Conservation (phyloP, 1,139 yeast genomes). For the Taphrina pruni region DNA sequence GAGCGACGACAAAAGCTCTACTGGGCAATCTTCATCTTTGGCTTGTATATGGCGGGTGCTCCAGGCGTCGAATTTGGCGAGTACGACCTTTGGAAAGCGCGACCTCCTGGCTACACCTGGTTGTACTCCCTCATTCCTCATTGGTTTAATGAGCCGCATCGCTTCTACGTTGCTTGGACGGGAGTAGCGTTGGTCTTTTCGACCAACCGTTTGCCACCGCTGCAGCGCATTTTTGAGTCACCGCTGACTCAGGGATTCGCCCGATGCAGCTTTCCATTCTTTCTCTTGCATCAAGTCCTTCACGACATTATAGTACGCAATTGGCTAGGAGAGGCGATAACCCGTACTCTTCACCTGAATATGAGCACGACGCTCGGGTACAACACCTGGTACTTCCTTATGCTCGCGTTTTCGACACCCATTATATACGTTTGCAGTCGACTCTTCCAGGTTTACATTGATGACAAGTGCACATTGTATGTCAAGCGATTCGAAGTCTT, state of each 20-base stretch:
- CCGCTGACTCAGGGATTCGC: slow-evolving; percentile 14
- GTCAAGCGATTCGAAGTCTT: slow-evolving; percentile 9
- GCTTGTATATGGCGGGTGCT: slow-evolving; percentile 30
- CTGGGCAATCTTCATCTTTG: slow-evolving; percentile 26
- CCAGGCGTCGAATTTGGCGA: slow-evolving; percentile 20
- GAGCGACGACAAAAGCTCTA: slow-evolving; percentile 3
- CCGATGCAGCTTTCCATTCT: slow-evolving; percentile 22
- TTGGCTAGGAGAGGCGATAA: background rate
- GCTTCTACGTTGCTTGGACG: slow-evolving; percentile 30
- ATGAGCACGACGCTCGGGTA: background rate
- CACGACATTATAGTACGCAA: slow-evolving; percentile 8
- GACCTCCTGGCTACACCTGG: slow-evolving; percentile 25
- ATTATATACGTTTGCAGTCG: slow-evolving; percentile 5
- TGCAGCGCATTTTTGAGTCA: slow-evolving; percentile 20
- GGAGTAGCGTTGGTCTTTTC: slow-evolving; percentile 11
- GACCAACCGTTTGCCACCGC: slow-evolving; percentile 5
- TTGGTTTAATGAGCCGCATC: slow-evolving; percentile 16
- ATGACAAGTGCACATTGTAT: slow-evolving; percentile 3
- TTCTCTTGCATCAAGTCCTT: slow-evolving; percentile 20
- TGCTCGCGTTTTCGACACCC: slow-evolving; percentile 10
- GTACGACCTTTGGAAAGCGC: background rate
- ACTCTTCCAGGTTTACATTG: slow-evolving; percentile 7
- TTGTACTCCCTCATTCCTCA: slow-evolving; percentile 13
- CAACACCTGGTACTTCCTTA: slow-evolving; percentile 7
- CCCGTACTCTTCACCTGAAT: background rate